phyloP scores from a whole-genome alignment of 2,329 filamentous ascomycete species.

The Xylaria sp. region DNA sequence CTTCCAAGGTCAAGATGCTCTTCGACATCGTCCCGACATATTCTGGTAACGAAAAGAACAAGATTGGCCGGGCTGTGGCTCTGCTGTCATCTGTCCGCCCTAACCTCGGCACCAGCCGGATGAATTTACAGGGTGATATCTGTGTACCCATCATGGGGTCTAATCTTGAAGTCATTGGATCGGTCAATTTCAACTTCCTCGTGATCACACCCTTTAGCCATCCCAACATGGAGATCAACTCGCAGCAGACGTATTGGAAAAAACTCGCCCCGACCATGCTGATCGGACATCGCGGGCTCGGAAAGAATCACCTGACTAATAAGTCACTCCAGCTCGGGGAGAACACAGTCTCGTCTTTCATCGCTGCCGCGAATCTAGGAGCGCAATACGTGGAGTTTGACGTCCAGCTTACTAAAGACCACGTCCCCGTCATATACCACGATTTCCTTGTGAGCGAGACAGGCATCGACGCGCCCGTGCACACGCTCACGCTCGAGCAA shows the following conservation, averaged over 20 bases:
- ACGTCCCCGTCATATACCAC: slow-evolving; percentile 97
- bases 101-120: slow-evolving; percentile 81
- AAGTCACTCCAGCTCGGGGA: slow-evolving; percentile 93
- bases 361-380: slow-evolving; percentile 91
- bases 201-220: slow-evolving; percentile 94
- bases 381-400: slow-evolving; percentile 80
- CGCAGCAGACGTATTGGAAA: slow-evolving; percentile 95
- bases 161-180: slow-evolving; percentile 87
- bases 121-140: slow-evolving; percentile 89
- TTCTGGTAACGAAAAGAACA: slow-evolving; percentile 83
- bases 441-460: slow-evolving; percentile 98
- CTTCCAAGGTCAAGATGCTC: slow-evolving; percentile 81
- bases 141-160: slow-evolving; percentile 89
- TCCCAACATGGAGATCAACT: slow-evolving; percentile 90
- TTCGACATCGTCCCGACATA: slow-evolving; percentile 98
- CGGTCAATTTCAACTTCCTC: slow-evolving; percentile 95
- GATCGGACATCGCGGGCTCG: slow-evolving; percentile 74
- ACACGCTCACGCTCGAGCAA: slow-evolving; percentile 92
- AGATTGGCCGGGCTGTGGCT: slow-evolving; percentile 88
- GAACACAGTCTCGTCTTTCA: slow-evolving; percentile 95
- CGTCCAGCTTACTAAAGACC: slow-evolving; percentile 97
- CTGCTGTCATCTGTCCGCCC: slow-evolving; percentile 86
- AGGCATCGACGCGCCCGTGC: slow-evolving; percentile 94
- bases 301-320: slow-evolving; percentile 85
- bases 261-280: slow-evolving; percentile 88